Evolutionary conservation across 768 basidiomycete genomes (phyloP).

Genomic region (Xerocomellus chrysenteron): DNA sequence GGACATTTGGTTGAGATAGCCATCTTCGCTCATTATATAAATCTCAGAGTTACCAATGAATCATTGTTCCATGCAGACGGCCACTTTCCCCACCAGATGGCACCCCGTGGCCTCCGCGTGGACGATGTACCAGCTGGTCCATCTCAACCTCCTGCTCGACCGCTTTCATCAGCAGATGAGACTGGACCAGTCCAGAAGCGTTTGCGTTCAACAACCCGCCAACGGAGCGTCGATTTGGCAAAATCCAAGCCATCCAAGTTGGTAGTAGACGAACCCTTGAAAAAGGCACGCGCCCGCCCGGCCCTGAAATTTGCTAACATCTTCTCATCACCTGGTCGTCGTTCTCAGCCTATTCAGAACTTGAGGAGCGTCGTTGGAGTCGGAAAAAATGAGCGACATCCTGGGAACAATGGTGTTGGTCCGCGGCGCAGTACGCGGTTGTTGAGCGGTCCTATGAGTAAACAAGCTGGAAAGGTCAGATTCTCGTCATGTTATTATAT

Average conservation of each 20-base stretch:
- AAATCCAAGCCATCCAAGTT: conserved; percentile 63
- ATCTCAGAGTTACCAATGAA: conserved; percentile 55
- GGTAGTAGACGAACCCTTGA: conserved; percentile 66
- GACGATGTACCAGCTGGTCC: conserved; percentile 42
- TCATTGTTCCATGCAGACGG: conserved; percentile 53
- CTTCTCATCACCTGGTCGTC: conserved; percentile 83
- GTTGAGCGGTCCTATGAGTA: conserved; percentile 54
- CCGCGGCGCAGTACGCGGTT: conserved; percentile 76
- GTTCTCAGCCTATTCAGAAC: conserved; percentile 70
- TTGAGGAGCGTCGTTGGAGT: conserved; percentile 53
- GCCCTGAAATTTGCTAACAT: conserved; percentile 83
- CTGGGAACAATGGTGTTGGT: conserved; percentile 41
- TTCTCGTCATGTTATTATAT: not conserved
- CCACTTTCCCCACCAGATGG: conserved; percentile 50
- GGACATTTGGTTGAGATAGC: not conserved
- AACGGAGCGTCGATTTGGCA: conserved; percentile 46
- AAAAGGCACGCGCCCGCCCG: conserved; percentile 92
- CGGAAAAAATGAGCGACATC: conserved; percentile 52
- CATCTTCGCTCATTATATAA: conserved; percentile 3
- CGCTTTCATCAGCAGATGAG: conserved; percentile 82
- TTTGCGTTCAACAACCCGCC: conserved; percentile 61
- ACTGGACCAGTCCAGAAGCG: conserved; percentile 76
- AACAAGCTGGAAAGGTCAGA: conserved; percentile 58
- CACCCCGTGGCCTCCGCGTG: conserved; percentile 42
- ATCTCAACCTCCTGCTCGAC: conserved; percentile 54